Conservation (phyloP, 495 filamentous ascomycete species). For the Chaetomidium leptoderma region DNA sequence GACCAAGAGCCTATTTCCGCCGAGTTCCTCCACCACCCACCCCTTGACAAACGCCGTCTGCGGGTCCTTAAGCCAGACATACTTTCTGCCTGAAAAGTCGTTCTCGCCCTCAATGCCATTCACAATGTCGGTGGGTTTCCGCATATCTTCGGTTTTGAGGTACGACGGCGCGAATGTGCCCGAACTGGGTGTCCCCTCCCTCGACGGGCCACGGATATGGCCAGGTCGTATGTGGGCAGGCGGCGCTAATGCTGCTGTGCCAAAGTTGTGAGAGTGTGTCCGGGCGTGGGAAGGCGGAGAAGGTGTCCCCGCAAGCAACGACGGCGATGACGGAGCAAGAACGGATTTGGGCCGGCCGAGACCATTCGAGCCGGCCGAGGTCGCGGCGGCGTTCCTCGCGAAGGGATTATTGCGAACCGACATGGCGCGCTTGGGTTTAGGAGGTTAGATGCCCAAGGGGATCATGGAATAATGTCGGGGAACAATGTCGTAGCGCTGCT, state of each 20-base stretch:
- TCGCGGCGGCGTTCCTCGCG: conserved; percentile 57
- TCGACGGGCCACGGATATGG: conserved; percentile 59
- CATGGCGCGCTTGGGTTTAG: conserved; percentile 29
- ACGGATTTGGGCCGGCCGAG: conserved; percentile 66
- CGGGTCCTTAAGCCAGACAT: conserved; percentile 91
- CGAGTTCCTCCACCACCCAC: conserved; percentile 79
- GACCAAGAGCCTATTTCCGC: conserved; percentile 64
- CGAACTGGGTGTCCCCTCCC: conserved; percentile 48
- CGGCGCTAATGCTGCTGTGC: conserved; percentile 30
- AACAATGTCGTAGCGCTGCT: conserved; percentile 14
- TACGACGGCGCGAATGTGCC: conserved; percentile 93
- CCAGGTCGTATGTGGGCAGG: conserved; percentile 29
- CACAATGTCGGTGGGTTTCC: conserved; percentile 61
- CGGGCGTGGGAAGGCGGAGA: conserved; percentile 37
- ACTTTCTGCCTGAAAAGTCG: conserved; percentile 98
- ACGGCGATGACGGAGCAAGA: conserved; percentile 52
- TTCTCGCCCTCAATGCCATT: conserved; percentile 86
- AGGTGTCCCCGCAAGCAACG: conserved; percentile 41
- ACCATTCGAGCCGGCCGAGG: conserved; percentile 55
- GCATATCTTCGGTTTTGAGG: conserved; percentile 77
- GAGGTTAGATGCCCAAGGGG: conserved; percentile 4
- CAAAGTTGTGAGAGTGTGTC: conserved; percentile 46
- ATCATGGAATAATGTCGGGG: conserved; percentile 23
- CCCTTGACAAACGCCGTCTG: conserved; percentile 86
- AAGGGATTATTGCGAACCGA: conserved; percentile 72